These are phyloP conservation scores for Thinopyrum elongatum DNA, from an alignment of 176 grass and related monocot genomes.

Conservation along the genomic window DNA sequence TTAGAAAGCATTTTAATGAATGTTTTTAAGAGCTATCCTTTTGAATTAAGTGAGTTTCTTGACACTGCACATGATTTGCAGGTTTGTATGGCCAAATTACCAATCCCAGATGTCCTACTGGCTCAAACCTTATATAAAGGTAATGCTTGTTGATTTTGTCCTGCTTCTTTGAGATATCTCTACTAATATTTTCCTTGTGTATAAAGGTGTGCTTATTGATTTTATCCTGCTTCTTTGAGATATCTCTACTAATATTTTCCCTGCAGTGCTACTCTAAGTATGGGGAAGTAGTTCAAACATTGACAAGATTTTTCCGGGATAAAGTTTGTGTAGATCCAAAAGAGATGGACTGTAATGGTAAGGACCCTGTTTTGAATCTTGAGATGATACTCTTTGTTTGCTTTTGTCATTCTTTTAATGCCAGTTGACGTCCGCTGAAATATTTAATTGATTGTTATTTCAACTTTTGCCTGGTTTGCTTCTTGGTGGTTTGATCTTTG, in stretches of 20 bases:
- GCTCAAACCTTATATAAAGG: slow-evolving; percentile 88
- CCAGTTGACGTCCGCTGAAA: slow-evolving; percentile 8
- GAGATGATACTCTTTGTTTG: slow-evolving; percentile 10
- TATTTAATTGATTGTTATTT: slow-evolving; percentile 26
- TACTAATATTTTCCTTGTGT: slow-evolving; percentile 29
- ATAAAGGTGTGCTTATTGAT: background rate
- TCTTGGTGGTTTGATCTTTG: slow-evolving; percentile 6
- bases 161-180: slow-evolving; percentile 16
- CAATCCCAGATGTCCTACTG: slow-evolving; percentile 95
- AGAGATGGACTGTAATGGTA: slow-evolving; percentile 43
- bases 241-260: slow-evolving; percentile 29
- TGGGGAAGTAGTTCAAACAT: slow-evolving; percentile 77
- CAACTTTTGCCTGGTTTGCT: slow-evolving; percentile 1
- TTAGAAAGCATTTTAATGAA: slow-evolving; percentile 6
- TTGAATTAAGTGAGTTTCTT: slow-evolving; percentile 32
- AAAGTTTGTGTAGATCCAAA: slow-evolving; percentile 57
- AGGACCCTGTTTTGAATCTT: slow-evolving; percentile 28
- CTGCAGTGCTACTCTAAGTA: slow-evolving; percentile 84
- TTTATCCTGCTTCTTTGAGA: slow-evolving; percentile 20
- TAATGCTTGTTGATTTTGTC: slow-evolving; percentile 35
- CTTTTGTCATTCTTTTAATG: slow-evolving; percentile 1
- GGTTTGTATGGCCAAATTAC: slow-evolving; percentile 73
- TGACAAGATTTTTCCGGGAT: slow-evolving; percentile 88
- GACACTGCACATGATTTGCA: slow-evolving; percentile 40
- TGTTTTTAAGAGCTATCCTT: background rate